Evolutionary conservation across 164 flowering plant species (phyloP), one percentile per base, ranked within the genome.

Genomic region (Tetracentron sinense): DNA sequence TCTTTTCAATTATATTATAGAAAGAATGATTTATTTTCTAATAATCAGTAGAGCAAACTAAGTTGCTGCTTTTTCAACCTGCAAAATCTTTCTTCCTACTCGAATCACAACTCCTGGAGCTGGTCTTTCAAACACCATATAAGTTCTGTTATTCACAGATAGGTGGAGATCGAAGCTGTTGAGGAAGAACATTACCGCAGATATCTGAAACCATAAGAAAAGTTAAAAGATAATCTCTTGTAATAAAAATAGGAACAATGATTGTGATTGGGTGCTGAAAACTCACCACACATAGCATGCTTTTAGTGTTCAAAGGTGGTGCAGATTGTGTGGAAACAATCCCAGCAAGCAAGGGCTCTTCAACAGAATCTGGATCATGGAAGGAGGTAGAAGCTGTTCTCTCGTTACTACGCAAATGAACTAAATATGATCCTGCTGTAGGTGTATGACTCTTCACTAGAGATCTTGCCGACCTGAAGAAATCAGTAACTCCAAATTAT

Each of bases 391-490:
- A 57, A 30, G 62, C 23, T 68, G 73, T 62, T 71, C 68, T 72
- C 64, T 64, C 60, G 42, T 25, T 16, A 35, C 44, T 65, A 25
- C 23, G 47, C 26, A 65, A 19, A 10, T 64, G 77, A 16, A 72
- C 56, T 55, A 70, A 25, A 73, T 67, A 74, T 26, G 82, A 80
- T 52, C 88, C 81, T 15, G 64, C 61, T 38, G 80, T 60, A 54
- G 88, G 88, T 51, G 88, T 77, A 60, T 66, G 74, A 69, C 88
- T 80, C 33, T 68, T 75, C 42, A 85, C 60, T 52, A 84, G 73
- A 65, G 85, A 86, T 73, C 91, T 84, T 56, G 89, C 91, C 38
- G 89, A 88, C 76, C 91, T 88, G 81, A 55, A 10, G 27, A 61
- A 22, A 27, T 29, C 44, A 67, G 44, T 22, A n/a, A 8, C 16